phyloP scores from a whole-genome alignment of 192 early-diverging fungal species.

The Glomus cerebriforme region DNA sequence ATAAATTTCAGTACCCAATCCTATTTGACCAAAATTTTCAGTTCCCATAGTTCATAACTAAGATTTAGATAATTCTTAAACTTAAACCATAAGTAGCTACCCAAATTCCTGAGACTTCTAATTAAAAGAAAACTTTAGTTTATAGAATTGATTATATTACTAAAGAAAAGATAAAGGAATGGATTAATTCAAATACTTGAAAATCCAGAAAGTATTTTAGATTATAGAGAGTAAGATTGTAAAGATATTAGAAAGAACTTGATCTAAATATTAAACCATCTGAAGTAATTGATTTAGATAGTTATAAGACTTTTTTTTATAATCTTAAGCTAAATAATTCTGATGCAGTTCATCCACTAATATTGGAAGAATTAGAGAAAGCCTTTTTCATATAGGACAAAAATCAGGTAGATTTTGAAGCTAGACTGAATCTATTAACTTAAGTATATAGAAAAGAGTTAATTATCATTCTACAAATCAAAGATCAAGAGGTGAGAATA shows the following conservation, averaged over 20 bases:
- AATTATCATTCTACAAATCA: no score
- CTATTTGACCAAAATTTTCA: no score
- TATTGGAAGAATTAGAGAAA: not conserved
- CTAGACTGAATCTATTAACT: no score
- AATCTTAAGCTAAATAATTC: not conserved
- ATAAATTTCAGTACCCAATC: no score
- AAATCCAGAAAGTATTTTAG: not conserved
- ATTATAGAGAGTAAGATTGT: not conserved
- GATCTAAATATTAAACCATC: not conserved
- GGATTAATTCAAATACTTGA: not conserved
- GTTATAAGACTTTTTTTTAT: not conserved
- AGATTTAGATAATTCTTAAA: no score
- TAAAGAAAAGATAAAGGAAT: not conserved
- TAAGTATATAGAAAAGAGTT: no score
- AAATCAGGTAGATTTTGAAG: no score
- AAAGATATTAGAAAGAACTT: not conserved
- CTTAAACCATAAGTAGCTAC: no score
- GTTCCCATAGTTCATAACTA: no score
- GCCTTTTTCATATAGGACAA: not conserved
- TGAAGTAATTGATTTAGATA: not conserved
- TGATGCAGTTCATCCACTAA: not conserved
- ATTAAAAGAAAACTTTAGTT: not conserved
- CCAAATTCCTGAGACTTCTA: no score
- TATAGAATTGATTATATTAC: not conserved
- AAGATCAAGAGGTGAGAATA: no score